Conservation (phyloP, 1,284 basidiomycete genomes). For the Malassezia vespertilionis region DNA sequence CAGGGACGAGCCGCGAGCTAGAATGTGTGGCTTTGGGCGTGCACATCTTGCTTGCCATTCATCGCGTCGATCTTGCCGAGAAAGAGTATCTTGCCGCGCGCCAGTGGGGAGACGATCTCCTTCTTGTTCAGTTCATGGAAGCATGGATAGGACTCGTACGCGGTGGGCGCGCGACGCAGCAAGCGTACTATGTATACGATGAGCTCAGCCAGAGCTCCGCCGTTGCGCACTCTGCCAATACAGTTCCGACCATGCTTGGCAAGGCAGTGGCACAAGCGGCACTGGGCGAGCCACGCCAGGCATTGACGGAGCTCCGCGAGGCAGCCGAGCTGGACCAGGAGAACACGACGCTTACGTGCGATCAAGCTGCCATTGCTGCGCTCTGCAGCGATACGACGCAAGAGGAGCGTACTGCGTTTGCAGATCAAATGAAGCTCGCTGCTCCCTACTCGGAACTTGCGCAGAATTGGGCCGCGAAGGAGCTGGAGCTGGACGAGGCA, state of each 20-base stretch:
- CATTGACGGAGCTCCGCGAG: conserved; percentile 24
- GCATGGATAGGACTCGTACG: conserved; percentile 40
- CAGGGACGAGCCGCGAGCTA: conserved; percentile 25
- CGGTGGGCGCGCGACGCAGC: conserved; percentile 40
- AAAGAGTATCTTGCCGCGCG: conserved; percentile 39
- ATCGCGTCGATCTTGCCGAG: conserved; percentile 40
- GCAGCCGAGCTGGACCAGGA: conserved; percentile 13
- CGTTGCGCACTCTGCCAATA: conserved; percentile 20
- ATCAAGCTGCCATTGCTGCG: conserved; percentile 7
- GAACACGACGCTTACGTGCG: not conserved
- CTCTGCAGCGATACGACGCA: not conserved
- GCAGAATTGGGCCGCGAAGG: conserved; percentile 2
- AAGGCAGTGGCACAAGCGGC: conserved; percentile 37
- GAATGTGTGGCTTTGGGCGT: conserved; percentile 42
- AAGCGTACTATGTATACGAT: conserved; percentile 46
- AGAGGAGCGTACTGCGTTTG: not conserved
- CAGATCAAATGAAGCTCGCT: not conserved
- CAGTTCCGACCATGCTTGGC: conserved; percentile 27
- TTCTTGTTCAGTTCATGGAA: conserved; percentile 44
- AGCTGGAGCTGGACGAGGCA: conserved; percentile 9
- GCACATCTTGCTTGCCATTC: conserved; percentile 41
- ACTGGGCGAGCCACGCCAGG: conserved; percentile 21
- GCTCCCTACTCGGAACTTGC: not conserved
- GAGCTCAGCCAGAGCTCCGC: conserved; percentile 40
- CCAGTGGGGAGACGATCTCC: conserved; percentile 39